Base-by-base conservation (phyloP, 352 stramenopile genomes). In the Globisporangium heterothallicum region DNA sequence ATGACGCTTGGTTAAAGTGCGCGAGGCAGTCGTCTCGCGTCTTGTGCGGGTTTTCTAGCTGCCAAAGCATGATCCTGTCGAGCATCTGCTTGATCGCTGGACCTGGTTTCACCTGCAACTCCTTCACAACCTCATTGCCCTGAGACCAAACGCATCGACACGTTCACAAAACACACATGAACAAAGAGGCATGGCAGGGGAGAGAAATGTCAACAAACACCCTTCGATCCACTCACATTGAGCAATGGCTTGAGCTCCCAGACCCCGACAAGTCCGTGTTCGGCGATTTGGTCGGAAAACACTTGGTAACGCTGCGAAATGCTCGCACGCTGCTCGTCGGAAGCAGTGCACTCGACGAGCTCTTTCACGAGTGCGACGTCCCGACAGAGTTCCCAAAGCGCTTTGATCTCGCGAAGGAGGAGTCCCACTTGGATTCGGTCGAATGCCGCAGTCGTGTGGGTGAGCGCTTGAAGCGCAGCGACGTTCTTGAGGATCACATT, bases 111-210 rank as follows among this genome's bases (percentile, higher is more conserved):
- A 88, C 63, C 1, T 59, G 64, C 4, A 87, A 56, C 27, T 74
- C 65, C 50, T 76, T 84, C 26, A 86, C 80, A 14, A 88, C 48
- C 16, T 91, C 77, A 14, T 86, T 87, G 18, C 80, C 80, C 79
- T 91, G 49, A 1, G 7, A 7, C 43, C 3, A 12, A 54, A 24
- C 16, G 18, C 19, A 16, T n/a, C n/a, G n/a, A n/a, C n/a, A n/a
- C n/a, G n/a, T n/a, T n/a, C n/a, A n/a, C n/a, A n/a, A n/a, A n/a
- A n/a, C n/a, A n/a, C n/a, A n/a, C n/a, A n/a, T n/a, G n/a, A n/a
- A n/a, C n/a, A n/a, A n/a, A n/a, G n/a, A n/a, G n/a, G n/a, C n/a
- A n/a, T n/a, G n/a, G n/a, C n/a, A n/a, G n/a, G n/a, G n/a, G n/a
- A n/a, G n/a, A n/a, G n/a, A n/a, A n/a, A n/a, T n/a, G n/a, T n/a